Evolutionary conservation across 768 basidiomycete species (phyloP).

Genomic region (Boletus subparvulus): DNA sequence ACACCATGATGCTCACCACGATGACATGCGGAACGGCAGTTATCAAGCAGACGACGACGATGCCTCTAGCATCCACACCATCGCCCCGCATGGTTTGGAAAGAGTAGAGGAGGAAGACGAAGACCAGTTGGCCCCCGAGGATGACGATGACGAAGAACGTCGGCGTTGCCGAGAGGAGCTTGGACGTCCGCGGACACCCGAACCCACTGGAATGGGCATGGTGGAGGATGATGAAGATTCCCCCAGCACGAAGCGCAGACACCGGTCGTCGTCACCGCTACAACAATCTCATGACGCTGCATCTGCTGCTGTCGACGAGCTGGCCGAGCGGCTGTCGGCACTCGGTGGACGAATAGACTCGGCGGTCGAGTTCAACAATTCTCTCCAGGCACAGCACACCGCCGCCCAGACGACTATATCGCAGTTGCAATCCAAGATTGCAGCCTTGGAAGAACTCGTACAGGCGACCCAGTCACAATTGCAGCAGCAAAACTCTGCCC

Average conservation of each 20-base stretch:
- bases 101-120: constrained; percentile 77
- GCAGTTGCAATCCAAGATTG: constrained; percentile 66
- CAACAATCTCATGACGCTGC: constrained; percentile 24
- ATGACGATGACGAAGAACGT: constrained; percentile 50
- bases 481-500: constrained; percentile 36
- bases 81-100: constrained; percentile 67
- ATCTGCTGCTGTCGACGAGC: constrained; percentile 47
- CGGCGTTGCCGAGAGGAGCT: constrained; percentile 49
- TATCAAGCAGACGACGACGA: constrained; percentile 65
- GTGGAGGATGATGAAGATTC: constrained; percentile 44
- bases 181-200: constrained; percentile 77
- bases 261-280: constrained; percentile 17
- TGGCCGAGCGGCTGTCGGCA: constrained; percentile 59
- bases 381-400: constrained; percentile 75
- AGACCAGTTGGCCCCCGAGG: constrained; percentile 42
- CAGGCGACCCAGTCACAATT: constrained; percentile 45
- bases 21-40: constrained; percentile 13
- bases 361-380: constrained; percentile 68
- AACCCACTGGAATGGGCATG: constrained; percentile 65
- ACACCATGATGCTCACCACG: constrained; percentile 18
- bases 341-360: constrained; percentile 73
- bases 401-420: constrained; percentile 75
- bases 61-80: constrained; percentile 66
- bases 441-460: constrained; percentile 64
- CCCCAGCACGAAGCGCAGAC: constrained; percentile 20